These are phyloP conservation scores for Xylaria sp. DNA, from an alignment of 2,329 filamentous ascomycete genomes.

Conservation along the genomic window DNA sequence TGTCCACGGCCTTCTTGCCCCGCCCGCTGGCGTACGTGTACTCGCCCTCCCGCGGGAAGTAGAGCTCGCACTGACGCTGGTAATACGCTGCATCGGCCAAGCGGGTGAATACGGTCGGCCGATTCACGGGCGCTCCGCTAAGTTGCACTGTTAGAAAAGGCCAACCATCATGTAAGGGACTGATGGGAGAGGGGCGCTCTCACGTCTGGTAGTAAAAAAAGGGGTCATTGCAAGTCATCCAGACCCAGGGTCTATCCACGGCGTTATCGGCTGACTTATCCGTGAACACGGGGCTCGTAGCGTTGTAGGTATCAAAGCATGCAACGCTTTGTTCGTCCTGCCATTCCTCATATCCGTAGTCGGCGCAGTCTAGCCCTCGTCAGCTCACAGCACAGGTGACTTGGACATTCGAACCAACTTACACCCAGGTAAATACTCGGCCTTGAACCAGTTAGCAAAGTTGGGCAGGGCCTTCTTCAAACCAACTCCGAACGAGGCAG, in stretches of 20 bases:
- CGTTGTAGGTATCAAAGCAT: constrained; percentile 59
- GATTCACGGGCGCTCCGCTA: constrained; percentile 49
- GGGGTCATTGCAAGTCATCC: constrained; percentile 67
- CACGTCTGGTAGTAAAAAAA: constrained; percentile 59
- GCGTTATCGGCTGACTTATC: constrained; percentile 51
- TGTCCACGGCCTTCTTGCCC: constrained; percentile 48
- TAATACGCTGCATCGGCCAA: constrained; percentile 55
- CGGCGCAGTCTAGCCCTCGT: constrained; percentile 39
- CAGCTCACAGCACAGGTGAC: not conserved
- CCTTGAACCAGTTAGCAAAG: constrained; percentile 57
- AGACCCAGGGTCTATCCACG: constrained; percentile 57
- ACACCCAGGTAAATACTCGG: constrained; percentile 50
- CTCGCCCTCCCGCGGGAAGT: constrained; percentile 55
- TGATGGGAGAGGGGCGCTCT: constrained; percentile 19
- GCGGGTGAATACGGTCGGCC: constrained; percentile 54
- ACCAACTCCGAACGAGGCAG: constrained; percentile 52
- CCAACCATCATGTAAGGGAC: not conserved
- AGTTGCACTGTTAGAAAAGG: constrained; percentile 28
- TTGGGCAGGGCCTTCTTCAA: constrained; percentile 55
- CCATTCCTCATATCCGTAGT: constrained; percentile 51
- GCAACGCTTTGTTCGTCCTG: constrained; percentile 42
- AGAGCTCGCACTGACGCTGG: constrained; percentile 56
- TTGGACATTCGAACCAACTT: constrained; percentile 30
- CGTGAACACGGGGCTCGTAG: constrained; percentile 51
- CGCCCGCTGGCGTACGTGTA: constrained; percentile 50